Percentiles rank a stretch among this genome's conserved stretches.
Conservation (phyloP, 164 flowering plant species). For the Sextonia rubra region DNA sequence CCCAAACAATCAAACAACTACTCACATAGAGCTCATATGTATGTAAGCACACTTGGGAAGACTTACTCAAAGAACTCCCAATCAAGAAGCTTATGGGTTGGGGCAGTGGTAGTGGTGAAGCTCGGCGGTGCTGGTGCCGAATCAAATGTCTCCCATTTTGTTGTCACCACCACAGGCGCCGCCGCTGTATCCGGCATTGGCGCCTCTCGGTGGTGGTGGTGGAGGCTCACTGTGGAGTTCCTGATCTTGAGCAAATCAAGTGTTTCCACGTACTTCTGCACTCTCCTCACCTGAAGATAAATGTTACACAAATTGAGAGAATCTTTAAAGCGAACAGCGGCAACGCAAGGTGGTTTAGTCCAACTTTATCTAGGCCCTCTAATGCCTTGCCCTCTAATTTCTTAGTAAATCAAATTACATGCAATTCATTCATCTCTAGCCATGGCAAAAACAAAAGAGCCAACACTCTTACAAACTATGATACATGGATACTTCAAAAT, state of each 20-base stretch:
- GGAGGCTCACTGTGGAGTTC: slow-evolving; percentile 35
- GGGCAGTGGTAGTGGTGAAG: slow-evolving; percentile 12
- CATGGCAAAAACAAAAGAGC: too few relatives aligned
- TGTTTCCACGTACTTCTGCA: slow-evolving; percentile 81
- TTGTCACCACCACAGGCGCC: slow-evolving; percentile 52
- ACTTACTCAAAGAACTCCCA: slow-evolving; percentile 37
- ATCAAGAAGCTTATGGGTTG: slow-evolving; percentile 15
- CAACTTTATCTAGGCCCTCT: too few relatives aligned
- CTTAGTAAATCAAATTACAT: too few relatives aligned
- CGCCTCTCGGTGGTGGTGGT: slow-evolving; percentile 26
- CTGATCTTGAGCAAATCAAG: slow-evolving; percentile 58
- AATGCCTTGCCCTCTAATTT: too few relatives aligned
- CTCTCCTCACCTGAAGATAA: slow-evolving; percentile 59
- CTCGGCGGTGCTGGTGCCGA: slow-evolving; percentile 14
- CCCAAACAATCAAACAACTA: slow-evolving; percentile 14
- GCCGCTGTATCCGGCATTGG: slow-evolving; percentile 17
- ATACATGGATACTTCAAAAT: too few relatives aligned
- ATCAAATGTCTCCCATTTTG: slow-evolving; percentile 72
- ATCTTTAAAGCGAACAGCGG: too few relatives aligned
- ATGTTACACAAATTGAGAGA: neutral
- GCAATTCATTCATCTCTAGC: too few relatives aligned
- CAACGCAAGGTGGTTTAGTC: too few relatives aligned
- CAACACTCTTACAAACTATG: too few relatives aligned
- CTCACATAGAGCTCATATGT: slow-evolving; percentile 1
- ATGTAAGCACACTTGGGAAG: slow-evolving; percentile 1